These are phyloP conservation scores for Saccharomyces hybrid DNA, from an alignment of 1,139 yeast genomes.

Conservation along the genomic window DNA sequence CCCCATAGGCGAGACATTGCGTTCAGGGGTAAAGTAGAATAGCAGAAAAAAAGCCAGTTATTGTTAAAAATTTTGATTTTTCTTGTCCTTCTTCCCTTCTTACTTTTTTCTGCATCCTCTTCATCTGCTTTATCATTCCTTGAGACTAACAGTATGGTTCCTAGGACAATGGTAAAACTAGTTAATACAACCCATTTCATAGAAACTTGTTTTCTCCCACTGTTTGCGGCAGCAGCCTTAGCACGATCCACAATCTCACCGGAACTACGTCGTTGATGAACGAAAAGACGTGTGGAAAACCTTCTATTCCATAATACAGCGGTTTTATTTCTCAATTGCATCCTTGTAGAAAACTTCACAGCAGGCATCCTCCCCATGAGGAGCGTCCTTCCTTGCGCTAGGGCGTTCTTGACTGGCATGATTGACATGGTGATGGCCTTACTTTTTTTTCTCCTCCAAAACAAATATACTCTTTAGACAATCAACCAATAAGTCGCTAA, in stretches of 20 bases:
- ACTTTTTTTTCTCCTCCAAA: not conserved
- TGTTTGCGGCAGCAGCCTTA: constrained; percentile 2
- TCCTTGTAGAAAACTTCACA: constrained; percentile 13
- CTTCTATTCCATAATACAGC: constrained; percentile 20
- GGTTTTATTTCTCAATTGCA: constrained; percentile 23
- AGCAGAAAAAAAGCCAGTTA: constrained; percentile 84
- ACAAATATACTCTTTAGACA: not conserved
- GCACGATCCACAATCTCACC: constrained; percentile 10
- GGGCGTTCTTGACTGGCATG: constrained; percentile 16
- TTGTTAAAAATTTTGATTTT: constrained; percentile 34
- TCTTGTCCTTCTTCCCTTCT: constrained; percentile 5
- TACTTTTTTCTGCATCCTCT: constrained; percentile 18
- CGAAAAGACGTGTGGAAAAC: constrained; percentile 13
- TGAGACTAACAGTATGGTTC: constrained; percentile 21
- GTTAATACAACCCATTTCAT: constrained; percentile 42
- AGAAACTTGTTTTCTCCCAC: constrained; percentile 6
- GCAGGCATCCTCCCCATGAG: constrained; percentile 14
- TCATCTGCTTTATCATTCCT: constrained; percentile 19
- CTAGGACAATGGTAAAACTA: constrained; percentile 27
- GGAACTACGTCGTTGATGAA: constrained; percentile 8
- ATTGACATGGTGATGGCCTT: constrained; percentile 3
- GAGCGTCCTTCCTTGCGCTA: constrained; percentile 17
- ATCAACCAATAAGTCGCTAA: not conserved
- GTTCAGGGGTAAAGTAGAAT: constrained; percentile 84
- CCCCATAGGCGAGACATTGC: constrained; percentile 95